Conservation (phyloP, 2,329 filamentous ascomycete genomes). For the Fusarium nurragi region DNA sequence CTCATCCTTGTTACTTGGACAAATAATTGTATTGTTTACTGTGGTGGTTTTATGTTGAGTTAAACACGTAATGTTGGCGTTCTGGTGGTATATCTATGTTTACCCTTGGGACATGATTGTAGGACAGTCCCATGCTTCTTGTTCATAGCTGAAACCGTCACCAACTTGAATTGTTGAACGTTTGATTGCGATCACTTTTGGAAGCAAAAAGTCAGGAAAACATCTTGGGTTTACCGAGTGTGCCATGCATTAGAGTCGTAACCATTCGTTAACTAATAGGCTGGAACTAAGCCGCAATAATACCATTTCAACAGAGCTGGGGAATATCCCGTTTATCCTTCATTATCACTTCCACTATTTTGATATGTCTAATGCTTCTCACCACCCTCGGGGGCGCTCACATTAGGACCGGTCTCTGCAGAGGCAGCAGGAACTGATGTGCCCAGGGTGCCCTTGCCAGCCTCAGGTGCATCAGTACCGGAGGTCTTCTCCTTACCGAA, state of each 20-base stretch:
- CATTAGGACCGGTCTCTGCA: slow-evolving; percentile 33
- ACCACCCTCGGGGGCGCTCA: slow-evolving; percentile 40
- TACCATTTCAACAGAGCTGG: slow-evolving; percentile 10
- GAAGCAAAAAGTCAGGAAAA: not conserved
- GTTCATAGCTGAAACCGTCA: too few relatives aligned
- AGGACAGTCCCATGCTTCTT: too few relatives aligned
- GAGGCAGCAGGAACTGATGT: slow-evolving; percentile 36
- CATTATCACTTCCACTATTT: slow-evolving; percentile 8
- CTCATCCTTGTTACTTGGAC: not conserved
- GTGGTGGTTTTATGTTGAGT: too few relatives aligned
- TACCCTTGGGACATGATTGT: too few relatives aligned
- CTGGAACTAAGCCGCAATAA: slow-evolving; percentile 12
- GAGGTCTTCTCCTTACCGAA: slow-evolving; percentile 63
- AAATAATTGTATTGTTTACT: too few relatives aligned
- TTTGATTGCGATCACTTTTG: too few relatives aligned
- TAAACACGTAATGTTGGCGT: too few relatives aligned
- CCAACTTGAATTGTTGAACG: too few relatives aligned
- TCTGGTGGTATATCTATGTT: too few relatives aligned
- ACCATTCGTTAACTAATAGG: slow-evolving; percentile 34
- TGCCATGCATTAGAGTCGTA: slow-evolving; percentile 36
- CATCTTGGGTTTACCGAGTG: slow-evolving; percentile 32
- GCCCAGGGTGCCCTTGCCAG: slow-evolving; percentile 22
- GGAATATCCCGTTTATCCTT: not conserved
- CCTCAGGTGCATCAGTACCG: slow-evolving; percentile 27
- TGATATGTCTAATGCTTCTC: slow-evolving; percentile 30